These are phyloP conservation scores for Spergularia azorica DNA, from an alignment of 179 eudicot genomes.

Conservation along the genomic window DNA sequence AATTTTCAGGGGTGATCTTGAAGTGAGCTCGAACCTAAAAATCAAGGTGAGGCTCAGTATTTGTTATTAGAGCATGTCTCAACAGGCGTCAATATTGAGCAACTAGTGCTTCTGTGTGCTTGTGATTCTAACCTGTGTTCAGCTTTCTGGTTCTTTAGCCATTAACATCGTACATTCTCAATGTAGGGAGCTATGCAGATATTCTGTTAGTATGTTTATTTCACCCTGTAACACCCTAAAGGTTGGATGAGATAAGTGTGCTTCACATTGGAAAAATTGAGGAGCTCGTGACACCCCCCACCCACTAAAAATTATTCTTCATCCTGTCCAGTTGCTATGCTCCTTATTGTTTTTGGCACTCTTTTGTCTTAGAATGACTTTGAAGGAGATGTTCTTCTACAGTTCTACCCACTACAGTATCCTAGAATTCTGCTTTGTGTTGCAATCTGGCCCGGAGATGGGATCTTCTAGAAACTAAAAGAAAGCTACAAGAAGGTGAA, in stretches of 20 bases:
- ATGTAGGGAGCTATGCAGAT: not conserved
- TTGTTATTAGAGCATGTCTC: not conserved
- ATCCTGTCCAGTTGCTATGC: not conserved
- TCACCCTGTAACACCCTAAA: too few relatives aligned
- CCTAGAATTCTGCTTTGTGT: not conserved
- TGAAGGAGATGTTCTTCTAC: not conserved
- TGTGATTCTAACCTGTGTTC: too few relatives aligned
- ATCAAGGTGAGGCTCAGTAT: slow-evolving; percentile 65
- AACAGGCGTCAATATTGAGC: too few relatives aligned
- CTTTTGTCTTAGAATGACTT: not conserved
- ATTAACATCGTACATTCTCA: not conserved
- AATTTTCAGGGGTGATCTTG: slow-evolving; percentile 87
- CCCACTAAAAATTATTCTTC: too few relatives aligned
- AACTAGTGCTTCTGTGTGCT: too few relatives aligned
- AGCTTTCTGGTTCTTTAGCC: too few relatives aligned
- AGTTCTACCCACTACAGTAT: not conserved
- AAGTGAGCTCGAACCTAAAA: slow-evolving; percentile 69
- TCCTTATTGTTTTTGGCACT: not conserved
- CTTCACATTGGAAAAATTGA: too few relatives aligned
- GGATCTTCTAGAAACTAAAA: too few relatives aligned
- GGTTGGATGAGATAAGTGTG: too few relatives aligned
- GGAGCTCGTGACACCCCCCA: too few relatives aligned
- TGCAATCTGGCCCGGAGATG: too few relatives aligned
- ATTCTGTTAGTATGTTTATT: not conserved
- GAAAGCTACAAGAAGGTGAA: too few relatives aligned